phyloP scores from a whole-genome alignment of 306 rosid genomes.

The Abrus precatorius region DNA sequence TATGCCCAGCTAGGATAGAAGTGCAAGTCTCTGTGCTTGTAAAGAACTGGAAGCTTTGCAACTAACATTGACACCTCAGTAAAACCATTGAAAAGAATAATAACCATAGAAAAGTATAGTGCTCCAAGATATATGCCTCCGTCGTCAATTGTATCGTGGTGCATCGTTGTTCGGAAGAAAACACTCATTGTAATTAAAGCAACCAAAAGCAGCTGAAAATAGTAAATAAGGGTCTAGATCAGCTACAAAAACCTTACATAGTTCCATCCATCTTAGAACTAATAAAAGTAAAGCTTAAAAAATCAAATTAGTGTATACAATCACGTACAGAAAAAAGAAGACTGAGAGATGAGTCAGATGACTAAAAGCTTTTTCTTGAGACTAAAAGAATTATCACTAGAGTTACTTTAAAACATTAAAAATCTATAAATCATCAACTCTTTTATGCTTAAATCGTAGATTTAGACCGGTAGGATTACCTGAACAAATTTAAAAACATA shows the following conservation, averaged over 20 bases:
- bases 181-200: constrained; percentile 96
- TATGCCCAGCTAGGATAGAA: constrained; percentile 98
- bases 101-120: constrained; percentile 95
- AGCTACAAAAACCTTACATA: constrained; percentile 46
- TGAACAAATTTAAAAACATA: constrained; percentile 94
- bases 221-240: constrained; percentile 51
- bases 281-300: constrained; percentile 6
- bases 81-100: constrained; percentile 96
- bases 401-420: constrained; percentile 31
- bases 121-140: constrained; percentile 94
- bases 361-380: background rate
- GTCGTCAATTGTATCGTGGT: constrained; percentile 83
- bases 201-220: constrained; percentile 86
- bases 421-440: background rate
- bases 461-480: constrained; percentile 55
- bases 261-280: constrained; percentile 29
- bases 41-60: constrained; percentile 94
- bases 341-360: background rate
- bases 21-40: constrained; percentile 98
- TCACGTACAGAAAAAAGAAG: background rate
- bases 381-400: no score
- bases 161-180: constrained; percentile 94
- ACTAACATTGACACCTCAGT: constrained; percentile 98
- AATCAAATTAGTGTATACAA: constrained; percentile 4
- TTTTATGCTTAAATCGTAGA: constrained; percentile 8